phyloP scores from a whole-genome alignment of 2,329 filamentous ascomycete species.

The Ophiostoma australiae region DNA sequence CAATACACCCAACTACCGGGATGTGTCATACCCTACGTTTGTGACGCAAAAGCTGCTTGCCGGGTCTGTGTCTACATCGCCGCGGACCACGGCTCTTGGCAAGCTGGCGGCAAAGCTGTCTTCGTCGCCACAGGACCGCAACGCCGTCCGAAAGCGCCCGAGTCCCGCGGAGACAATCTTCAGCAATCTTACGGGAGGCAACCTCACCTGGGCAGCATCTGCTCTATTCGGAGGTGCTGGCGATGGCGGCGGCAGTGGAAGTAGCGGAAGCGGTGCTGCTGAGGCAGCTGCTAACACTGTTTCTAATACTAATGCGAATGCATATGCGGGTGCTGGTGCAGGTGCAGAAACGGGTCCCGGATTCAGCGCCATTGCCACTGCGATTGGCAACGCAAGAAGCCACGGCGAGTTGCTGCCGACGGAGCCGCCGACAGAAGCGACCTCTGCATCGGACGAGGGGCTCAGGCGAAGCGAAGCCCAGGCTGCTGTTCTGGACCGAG shows the following conservation, averaged over 20 bases:
- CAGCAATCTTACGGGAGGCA: constrained; percentile 49
- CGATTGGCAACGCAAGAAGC: constrained; percentile 26
- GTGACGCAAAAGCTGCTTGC: constrained; percentile 33
- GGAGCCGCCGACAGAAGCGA: constrained; percentile 46
- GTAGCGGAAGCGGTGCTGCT: constrained; percentile 24
- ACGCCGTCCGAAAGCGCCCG: constrained; percentile 44
- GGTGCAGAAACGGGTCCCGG: background rate
- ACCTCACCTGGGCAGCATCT: constrained; percentile 48
- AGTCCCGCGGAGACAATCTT: constrained; percentile 60
- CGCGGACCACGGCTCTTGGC: constrained; percentile 3
- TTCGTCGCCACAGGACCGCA: constrained; percentile 38
- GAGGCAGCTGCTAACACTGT: background rate
- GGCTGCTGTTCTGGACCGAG: constrained; percentile 27
- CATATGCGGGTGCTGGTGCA: constrained; percentile 1
- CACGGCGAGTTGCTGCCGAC: constrained; percentile 31
- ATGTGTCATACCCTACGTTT: constrained; percentile 31
- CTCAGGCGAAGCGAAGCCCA: constrained; percentile 40
- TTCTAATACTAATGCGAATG: background rate
- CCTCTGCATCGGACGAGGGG: constrained; percentile 53
- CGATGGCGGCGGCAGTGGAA: background rate
- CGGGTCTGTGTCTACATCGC: constrained; percentile 23
- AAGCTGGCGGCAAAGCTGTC: constrained; percentile 31
- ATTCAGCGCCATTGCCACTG: background rate
- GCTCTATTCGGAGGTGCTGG: constrained; percentile 35
- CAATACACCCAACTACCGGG: constrained; percentile 19